phyloP scores from a whole-genome alignment of 108 stramenopile species.

The Cyclotella distinguenda region DNA sequence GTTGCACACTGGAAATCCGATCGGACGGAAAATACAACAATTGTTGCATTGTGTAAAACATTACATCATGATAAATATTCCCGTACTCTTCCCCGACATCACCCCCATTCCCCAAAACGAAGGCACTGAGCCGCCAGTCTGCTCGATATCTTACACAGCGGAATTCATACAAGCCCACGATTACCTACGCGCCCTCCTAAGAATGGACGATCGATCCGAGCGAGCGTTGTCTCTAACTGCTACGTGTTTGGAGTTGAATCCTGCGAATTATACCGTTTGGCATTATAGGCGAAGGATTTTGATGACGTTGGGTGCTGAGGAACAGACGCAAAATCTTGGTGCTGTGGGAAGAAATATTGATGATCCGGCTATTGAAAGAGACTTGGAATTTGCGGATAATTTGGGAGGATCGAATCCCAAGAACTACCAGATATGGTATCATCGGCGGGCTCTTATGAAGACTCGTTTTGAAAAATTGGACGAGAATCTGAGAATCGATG shows the following conservation, averaged over 20 bases:
- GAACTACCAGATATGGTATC: conserved; percentile 99
- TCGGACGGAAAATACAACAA: too few relatives aligned
- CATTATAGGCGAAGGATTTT: conserved; percentile 86
- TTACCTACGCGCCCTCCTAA: conserved; percentile 84
- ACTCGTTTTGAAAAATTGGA: conserved; percentile 24
- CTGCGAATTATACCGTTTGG: conserved; percentile 98
- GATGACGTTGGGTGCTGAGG: conserved; percentile 20
- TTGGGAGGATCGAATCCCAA: conserved; percentile 93
- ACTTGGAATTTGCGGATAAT: conserved; percentile 70
- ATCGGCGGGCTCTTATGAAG: conserved; percentile 91
- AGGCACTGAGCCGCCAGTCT: conserved; percentile 80
- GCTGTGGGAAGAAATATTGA: conserved; percentile 15
- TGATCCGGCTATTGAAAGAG: conserved; percentile 41
- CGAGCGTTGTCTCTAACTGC: conserved; percentile 85
- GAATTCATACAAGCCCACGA: conserved; percentile 81
- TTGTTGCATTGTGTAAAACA: too few relatives aligned
- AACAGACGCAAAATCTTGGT: background rate
- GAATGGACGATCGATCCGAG: conserved; percentile 62
- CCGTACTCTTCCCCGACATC: conserved; percentile 59
- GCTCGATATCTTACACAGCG: conserved; percentile 84
- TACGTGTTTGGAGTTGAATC: conserved; percentile 82
- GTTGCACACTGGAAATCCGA: too few relatives aligned
- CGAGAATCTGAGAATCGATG: conserved; percentile 23
- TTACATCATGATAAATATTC: conserved; percentile 30
- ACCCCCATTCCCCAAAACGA: conserved; percentile 90